Evolutionary conservation across 768 basidiomycete genomes (phyloP).

Genomic region (Daedalea quercina): DNA sequence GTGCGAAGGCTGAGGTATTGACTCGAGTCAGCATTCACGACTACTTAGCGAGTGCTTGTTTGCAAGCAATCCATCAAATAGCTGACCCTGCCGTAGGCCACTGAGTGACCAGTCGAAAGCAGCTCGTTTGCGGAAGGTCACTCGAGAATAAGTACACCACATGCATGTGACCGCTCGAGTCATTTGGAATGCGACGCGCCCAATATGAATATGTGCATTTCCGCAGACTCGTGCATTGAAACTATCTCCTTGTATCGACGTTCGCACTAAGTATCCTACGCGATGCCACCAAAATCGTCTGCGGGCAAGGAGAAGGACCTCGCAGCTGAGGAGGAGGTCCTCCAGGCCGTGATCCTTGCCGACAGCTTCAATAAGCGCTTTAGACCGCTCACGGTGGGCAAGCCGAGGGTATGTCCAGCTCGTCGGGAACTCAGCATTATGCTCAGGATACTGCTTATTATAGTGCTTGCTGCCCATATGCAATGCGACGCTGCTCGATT

Average conservation of each 20-base stretch:
- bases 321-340: slow-evolving; percentile 72
- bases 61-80: no score
- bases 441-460: slow-evolving; percentile 12
- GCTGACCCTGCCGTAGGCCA: no score
- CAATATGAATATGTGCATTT: not conserved
- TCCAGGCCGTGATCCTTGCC: slow-evolving; percentile 93
- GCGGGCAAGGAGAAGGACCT: slow-evolving; percentile 57
- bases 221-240: not conserved
- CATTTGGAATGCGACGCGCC: slow-evolving; percentile 2
- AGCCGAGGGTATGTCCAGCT: slow-evolving; percentile 66
- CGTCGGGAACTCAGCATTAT: slow-evolving; percentile 1
- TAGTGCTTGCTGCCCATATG: slow-evolving; percentile 92
- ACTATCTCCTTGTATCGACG: not conserved
- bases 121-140: not conserved
- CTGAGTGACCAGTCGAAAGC: not conserved
- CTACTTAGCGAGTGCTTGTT: not conserved
- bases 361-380: slow-evolving; percentile 96
- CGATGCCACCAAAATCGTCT: slow-evolving; percentile 62
- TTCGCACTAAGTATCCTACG: not conserved
- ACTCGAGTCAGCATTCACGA: not conserved
- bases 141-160: not conserved
- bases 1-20: no score
- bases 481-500: slow-evolving; percentile 88
- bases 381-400: slow-evolving; percentile 79
- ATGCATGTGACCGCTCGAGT: slow-evolving; percentile 7